These are phyloP conservation scores for Pseudisothecium myosuroides DNA, from an alignment of 225 moss, liverwort and hornwort genomes.

Conservation along the genomic window DNA sequence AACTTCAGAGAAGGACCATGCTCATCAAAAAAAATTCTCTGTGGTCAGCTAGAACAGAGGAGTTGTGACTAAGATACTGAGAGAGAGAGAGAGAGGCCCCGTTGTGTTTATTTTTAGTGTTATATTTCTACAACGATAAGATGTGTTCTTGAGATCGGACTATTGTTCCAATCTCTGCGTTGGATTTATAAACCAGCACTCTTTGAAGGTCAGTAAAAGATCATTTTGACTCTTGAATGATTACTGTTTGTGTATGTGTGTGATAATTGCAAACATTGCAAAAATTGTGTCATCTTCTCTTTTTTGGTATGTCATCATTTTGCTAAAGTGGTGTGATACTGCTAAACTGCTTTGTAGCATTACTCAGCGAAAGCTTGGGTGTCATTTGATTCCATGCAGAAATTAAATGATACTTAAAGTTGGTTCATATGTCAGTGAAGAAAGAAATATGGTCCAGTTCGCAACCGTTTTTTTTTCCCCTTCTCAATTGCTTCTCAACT, in stretches of 20 bases:
- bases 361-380: neutral
- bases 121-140: neutral
- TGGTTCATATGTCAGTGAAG: neutral
- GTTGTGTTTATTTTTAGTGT: neutral
- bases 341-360: neutral
- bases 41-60: neutral
- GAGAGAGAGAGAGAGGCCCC: neutral
- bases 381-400: neutral
- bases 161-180: neutral
- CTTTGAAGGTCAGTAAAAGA: neutral
- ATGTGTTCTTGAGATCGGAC: neutral
- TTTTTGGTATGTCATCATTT: neutral
- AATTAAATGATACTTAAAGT: neutral
- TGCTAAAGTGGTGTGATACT: neutral
- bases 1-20: neutral
- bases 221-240: neutral
- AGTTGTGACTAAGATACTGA: neutral
- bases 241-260: neutral
- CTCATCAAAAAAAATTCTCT: neutral
- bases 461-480: neutral
- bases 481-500: neutral
- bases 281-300: neutral
- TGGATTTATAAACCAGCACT: neutral
- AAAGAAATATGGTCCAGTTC: neutral
- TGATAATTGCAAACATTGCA: neutral